Evolutionary conservation across 1,139 yeast genomes (phyloP).

Genomic region (Scheffersomyces illinoinensis): DNA sequence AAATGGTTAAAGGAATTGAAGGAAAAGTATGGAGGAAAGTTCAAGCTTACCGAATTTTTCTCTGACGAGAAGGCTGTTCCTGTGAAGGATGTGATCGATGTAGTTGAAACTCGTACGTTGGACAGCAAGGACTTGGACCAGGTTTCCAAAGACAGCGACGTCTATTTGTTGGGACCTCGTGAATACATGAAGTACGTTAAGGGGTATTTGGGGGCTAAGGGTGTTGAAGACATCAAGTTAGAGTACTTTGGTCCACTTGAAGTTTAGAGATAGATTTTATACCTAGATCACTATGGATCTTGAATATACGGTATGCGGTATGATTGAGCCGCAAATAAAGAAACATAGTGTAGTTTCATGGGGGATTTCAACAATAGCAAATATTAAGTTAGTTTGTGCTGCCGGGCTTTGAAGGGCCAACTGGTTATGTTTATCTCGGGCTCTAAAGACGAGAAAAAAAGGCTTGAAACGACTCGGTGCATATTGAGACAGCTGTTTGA

Average conservation of each 20-base stretch:
- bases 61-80: constrained; percentile 9
- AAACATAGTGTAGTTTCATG: not conserved
- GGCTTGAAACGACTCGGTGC: not conserved
- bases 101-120: constrained; percentile 9
- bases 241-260: constrained; percentile 25
- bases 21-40: constrained; percentile 15
- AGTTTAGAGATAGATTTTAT: constrained; percentile 3
- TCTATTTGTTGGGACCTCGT: constrained; percentile 39
- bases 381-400: not conserved
- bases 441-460: not conserved
- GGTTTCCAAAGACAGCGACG: constrained; percentile 19
- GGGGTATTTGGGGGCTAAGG: constrained; percentile 13
- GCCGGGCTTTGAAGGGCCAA: not conserved
- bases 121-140: constrained; percentile 13
- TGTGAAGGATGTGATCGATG: constrained; percentile 9
- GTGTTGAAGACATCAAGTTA: constrained; percentile 12
- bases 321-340: not conserved
- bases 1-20: constrained; percentile 19
- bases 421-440: not conserved
- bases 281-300: not conserved
- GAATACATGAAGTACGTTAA: constrained; percentile 32
- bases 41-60: constrained; percentile 23
- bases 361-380: no score
- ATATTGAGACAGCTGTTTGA: not conserved
- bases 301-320: not conserved